Conservation (phyloP, 2,329 filamentous ascomycete species). For the Dendrostoma leiphaemia region DNA sequence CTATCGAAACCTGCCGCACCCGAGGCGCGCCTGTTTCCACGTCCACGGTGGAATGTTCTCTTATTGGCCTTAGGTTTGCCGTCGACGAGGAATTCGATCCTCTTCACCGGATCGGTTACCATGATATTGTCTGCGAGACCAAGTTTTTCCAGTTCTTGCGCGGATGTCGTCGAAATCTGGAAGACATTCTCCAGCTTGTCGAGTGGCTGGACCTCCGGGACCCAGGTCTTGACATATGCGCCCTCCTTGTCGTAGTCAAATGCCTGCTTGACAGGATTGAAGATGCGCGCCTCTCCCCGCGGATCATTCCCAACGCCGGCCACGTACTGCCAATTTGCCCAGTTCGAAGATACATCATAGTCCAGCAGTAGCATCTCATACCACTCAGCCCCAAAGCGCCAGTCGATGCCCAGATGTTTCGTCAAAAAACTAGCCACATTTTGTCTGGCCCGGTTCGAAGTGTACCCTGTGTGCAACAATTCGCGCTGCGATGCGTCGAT, state of each 20-base stretch:
- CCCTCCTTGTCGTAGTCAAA: constrained; percentile 73
- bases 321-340: constrained; percentile 83
- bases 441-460: constrained; percentile 72
- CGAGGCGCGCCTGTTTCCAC: constrained; percentile 13
- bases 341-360: constrained; percentile 75
- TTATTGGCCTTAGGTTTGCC: constrained; percentile 40
- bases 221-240: constrained; percentile 70
- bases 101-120: constrained; percentile 65
- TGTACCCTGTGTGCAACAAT: constrained; percentile 73
- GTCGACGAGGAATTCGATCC: constrained; percentile 62
- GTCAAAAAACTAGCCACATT: constrained; percentile 74
- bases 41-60: constrained; percentile 30
- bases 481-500: constrained; percentile 78
- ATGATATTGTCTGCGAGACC: constrained; percentile 59
- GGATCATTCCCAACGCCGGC: constrained; percentile 80
- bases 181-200: constrained; percentile 59
- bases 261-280: constrained; percentile 80
- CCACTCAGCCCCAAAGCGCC: constrained; percentile 80
- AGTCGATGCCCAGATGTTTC: constrained; percentile 73
- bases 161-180: constrained; percentile 65
- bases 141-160: constrained; percentile 54
- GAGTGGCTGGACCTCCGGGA: constrained; percentile 62
- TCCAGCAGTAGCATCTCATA: constrained; percentile 74
- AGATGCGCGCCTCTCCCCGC: constrained; percentile 66
- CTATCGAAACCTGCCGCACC: constrained; percentile 8